These are phyloP conservation scores for Cercospora berteroae DNA, from an alignment of 2,329 filamentous ascomycete species.

Conservation along the genomic window DNA sequence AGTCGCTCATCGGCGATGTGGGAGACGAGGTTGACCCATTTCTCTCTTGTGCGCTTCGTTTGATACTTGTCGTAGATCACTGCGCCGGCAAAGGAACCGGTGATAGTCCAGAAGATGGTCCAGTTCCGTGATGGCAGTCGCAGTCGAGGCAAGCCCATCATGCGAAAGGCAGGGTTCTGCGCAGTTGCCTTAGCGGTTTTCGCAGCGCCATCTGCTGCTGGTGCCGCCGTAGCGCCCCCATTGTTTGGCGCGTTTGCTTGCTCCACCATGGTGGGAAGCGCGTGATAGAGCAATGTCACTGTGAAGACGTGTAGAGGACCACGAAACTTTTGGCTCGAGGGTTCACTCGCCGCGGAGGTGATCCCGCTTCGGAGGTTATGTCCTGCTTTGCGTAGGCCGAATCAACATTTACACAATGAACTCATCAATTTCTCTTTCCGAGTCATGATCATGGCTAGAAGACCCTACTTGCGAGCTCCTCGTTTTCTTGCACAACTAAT, in stretches of 20 bases:
- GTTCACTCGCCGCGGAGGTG: conserved; percentile 1
- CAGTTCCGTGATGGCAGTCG: conserved; percentile 93
- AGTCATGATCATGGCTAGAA: background rate
- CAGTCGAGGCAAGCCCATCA: conserved; percentile 76
- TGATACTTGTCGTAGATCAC: conserved; percentile 90
- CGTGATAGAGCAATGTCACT: background rate
- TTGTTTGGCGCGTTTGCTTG: background rate
- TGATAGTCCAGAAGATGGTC: conserved; percentile 88
- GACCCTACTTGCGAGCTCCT: background rate
- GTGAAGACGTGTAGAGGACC: background rate
- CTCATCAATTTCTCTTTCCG: background rate
- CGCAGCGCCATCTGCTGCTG: conserved; percentile 2
- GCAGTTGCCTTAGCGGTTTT: conserved; percentile 7
- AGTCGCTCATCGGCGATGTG: conserved; percentile 78
- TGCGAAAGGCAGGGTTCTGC: conserved; percentile 70
- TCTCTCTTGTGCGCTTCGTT: conserved; percentile 78
- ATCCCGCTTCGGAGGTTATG: background rate
- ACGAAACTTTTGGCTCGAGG: conserved; percentile 2
- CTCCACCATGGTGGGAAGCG: conserved; percentile 1
- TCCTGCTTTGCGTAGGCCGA: background rate
- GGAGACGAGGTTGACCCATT: conserved; percentile 82
- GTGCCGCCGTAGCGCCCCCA: background rate
- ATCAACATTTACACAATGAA: background rate
- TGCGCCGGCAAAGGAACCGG: conserved; percentile 72
- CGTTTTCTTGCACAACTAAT: background rate